Evolutionary conservation across 169 alveolate species (phyloP).

Genomic region (Babesia bigemina): DNA sequence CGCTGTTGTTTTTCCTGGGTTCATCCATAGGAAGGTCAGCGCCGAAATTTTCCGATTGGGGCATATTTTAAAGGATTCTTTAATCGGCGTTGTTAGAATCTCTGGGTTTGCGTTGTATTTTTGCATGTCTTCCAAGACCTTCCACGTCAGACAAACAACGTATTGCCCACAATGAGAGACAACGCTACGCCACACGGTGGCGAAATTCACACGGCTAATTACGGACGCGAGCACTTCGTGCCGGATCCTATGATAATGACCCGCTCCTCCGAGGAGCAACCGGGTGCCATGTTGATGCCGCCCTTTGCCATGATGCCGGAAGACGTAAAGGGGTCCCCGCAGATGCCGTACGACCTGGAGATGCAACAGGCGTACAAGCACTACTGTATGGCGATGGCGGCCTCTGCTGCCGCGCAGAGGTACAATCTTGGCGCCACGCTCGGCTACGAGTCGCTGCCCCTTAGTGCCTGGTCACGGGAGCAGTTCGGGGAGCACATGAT

Average conservation of each 20-base stretch:
- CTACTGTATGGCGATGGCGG: neutral
- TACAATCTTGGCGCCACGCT: constrained; percentile 5
- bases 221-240: neutral
- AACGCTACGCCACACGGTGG: neutral
- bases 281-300: neutral
- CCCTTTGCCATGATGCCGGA: neutral
- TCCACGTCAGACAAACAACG: neutral
- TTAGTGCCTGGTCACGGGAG: constrained; percentile 23
- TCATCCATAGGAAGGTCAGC: too few species aligned
- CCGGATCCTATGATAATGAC: neutral
- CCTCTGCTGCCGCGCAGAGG: neutral
- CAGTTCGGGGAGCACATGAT: constrained; percentile 29
- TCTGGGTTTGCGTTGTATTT: too few species aligned
- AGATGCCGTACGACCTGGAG: neutral
- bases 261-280: neutral
- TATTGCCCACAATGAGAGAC: neutral
- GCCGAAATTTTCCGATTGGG: too few species aligned
- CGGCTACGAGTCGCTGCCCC: constrained; percentile 15
- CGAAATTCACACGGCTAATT: neutral
- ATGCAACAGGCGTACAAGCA: neutral
- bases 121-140: too few species aligned
- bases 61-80: too few species aligned
- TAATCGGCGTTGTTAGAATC: too few species aligned
- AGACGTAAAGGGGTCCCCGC: neutral
- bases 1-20: too few species aligned